These are phyloP conservation scores for Rutstroemia sp. DNA, from an alignment of 2,329 filamentous ascomycete genomes.

Conservation along the genomic window DNA sequence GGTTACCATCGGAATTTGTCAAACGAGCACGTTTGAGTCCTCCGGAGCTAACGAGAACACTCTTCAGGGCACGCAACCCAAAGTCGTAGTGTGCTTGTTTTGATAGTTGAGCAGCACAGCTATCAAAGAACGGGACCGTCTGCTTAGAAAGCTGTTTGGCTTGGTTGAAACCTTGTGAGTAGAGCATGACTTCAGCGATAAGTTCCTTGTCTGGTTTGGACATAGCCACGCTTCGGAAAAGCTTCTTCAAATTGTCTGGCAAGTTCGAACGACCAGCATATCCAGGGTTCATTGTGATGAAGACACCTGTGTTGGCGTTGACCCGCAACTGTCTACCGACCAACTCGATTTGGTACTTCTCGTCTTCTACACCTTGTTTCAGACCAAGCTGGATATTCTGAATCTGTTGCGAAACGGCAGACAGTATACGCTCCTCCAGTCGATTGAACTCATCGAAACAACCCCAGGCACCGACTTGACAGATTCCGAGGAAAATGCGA, in stretches of 20 bases:
- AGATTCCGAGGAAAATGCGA: constrained; percentile 97
- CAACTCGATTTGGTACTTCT: constrained; percentile 85
- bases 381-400: constrained; percentile 98
- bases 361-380: constrained; percentile 73
- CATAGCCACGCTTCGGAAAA: constrained; percentile 99
- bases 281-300: constrained; percentile 99
- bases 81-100: constrained; percentile 99
- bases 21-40: constrained; percentile 85
- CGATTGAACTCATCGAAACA: constrained; percentile 99
- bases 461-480: constrained; percentile 97
- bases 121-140: constrained; percentile 96
- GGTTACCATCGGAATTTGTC: constrained; percentile 44
- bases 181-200: constrained; percentile 99
- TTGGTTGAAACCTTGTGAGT: constrained; percentile 97
- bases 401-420: constrained; percentile 96
- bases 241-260: constrained; percentile 97
- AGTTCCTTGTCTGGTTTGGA: constrained; percentile 99
- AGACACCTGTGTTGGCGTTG: constrained; percentile 91
- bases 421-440: constrained; percentile 94
- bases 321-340: constrained; percentile 86
- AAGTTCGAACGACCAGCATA: constrained; percentile 97
- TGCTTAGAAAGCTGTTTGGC: constrained; percentile 91
- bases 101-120: constrained; percentile 71
- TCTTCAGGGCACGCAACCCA: constrained; percentile 93
- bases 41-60: constrained; percentile 95